Evolutionary conservation across 441 rosid species (phyloP), one percentile per base, ranked within the genome.

Genomic region (Populus hybrid): DNA sequence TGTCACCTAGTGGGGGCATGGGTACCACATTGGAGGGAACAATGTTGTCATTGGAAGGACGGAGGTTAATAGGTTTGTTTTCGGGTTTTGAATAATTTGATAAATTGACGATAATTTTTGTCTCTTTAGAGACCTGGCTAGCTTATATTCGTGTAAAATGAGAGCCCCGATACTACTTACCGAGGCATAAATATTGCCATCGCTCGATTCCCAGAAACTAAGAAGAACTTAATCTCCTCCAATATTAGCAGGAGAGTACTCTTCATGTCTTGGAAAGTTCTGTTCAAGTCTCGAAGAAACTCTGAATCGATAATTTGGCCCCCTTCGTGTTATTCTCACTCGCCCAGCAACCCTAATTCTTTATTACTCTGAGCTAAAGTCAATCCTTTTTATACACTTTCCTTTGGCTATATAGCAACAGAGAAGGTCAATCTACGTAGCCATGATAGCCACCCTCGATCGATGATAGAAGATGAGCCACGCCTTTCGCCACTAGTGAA

Each of bases 21-120:
- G 82, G 75, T 77, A 81, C 82, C 88, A 80, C 83, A 70, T 23
- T 69, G 53, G 73, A 81, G 82, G 84, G 82, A 86, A 84, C 86
- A 80, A 66, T 68, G 23, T 78, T 30, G 75, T 78, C 78, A 28
- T 80, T 72, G 53, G 71, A 30, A 65, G 68, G 72, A 75, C 66
- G n/a, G 6, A 0, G 21, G 71, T 5, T 16, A 53, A 16, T 18
- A 53, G 2, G 21, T 53, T 53, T 6, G n/a, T 18, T 53, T 18
- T 18, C 5, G 70, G 19, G 30, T 40, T 76, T 34, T 34, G 1
- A 76, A 70, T 63, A 11, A 42, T 78, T 67, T 72, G 66, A 78
- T 72, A 66, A 81, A 21, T 57, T 59, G 61, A 69, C 71, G 71
- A 38, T 19, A 26, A 40, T 26, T 28, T 12, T 53, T 68, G 57